Evolutionary conservation across 768 basidiomycete genomes (phyloP).

Genomic region (Scleroderma citrinum): DNA sequence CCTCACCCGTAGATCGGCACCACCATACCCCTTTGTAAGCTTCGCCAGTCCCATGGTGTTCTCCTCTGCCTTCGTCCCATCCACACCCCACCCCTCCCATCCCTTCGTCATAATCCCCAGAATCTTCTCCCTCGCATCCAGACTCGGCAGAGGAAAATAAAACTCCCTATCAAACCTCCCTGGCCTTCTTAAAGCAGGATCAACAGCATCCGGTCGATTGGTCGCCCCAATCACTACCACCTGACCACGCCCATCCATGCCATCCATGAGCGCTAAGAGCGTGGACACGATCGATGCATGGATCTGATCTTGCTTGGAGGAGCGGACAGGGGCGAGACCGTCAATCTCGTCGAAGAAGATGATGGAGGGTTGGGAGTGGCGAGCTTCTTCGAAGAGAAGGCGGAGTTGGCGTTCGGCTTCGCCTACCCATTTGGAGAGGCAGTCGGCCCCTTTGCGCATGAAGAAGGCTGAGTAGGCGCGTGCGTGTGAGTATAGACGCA

Average conservation of each 20-base stretch:
- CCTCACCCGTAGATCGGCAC: conserved; percentile 88
- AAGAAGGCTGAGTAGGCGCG: conserved; percentile 70
- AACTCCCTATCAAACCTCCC: conserved; percentile 98
- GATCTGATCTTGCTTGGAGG: conserved; percentile 98
- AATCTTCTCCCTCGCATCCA: conserved; percentile 84
- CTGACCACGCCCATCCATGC: conserved; percentile 97
- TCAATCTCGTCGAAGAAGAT: conserved; percentile 99
- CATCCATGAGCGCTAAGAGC: conserved; percentile 95
- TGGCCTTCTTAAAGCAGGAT: conserved; percentile 89
- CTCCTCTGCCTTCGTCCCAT: conserved; percentile 33
- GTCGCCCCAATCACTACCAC: conserved; percentile 98
- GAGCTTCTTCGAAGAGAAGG: conserved; percentile 92
- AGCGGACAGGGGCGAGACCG: conserved; percentile 94
- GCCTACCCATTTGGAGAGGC: conserved; percentile 98
- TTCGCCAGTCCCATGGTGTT: conserved; percentile 67
- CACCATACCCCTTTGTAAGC: conserved; percentile 95
- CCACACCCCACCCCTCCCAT: conserved; percentile 79
- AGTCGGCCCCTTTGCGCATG: conserved; percentile 99
- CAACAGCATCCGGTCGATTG: conserved; percentile 95
- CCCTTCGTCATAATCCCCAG: conserved; percentile 82
- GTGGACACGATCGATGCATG: conserved; percentile 98
- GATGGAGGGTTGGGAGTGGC: conserved; percentile 87
- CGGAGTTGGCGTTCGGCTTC: conserved; percentile 96
- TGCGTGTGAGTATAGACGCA: background rate
- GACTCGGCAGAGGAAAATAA: conserved; percentile 87